Evolutionary conservation across 1,139 yeast species (phyloP).

Genomic region (Waltiozyma sp.): DNA sequence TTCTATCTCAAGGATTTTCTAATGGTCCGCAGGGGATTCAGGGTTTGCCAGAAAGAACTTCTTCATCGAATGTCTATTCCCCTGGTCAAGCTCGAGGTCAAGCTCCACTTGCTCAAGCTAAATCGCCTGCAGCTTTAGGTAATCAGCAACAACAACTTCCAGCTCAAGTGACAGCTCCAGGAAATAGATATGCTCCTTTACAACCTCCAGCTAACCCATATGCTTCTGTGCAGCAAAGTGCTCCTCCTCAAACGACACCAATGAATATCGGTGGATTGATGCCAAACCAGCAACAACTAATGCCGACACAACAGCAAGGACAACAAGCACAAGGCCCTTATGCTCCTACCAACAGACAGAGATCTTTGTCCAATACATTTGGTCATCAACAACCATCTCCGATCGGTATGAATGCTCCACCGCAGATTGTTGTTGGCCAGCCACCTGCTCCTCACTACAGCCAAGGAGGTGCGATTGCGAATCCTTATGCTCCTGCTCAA

Average conservation of each 20-base stretch:
- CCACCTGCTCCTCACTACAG: not conserved
- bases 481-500: not conserved
- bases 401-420: not conserved
- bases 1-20: not conserved
- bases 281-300: constrained; percentile 3
- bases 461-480: not conserved
- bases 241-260: too few relatives aligned
- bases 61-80: constrained; percentile 4
- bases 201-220: constrained; percentile 11
- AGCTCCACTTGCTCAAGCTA: constrained; percentile 1
- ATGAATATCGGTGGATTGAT: too few relatives aligned
- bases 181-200: not conserved
- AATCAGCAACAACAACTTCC: constrained; percentile 1
- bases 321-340: not conserved
- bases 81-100: not conserved
- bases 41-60: constrained; percentile 1
- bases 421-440: too few relatives aligned
- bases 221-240: constrained; percentile 7
- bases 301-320: not conserved
- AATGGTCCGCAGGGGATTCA: not conserved
- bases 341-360: not conserved
- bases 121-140: too few relatives aligned
- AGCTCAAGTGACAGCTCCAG: not conserved
- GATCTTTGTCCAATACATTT: not conserved
- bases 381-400: not conserved